Evolutionary conservation across 75 land plant genomes (phyloP), one percentile per base, ranked within the genome.

Genomic region (Cupressus sempervirens): DNA sequence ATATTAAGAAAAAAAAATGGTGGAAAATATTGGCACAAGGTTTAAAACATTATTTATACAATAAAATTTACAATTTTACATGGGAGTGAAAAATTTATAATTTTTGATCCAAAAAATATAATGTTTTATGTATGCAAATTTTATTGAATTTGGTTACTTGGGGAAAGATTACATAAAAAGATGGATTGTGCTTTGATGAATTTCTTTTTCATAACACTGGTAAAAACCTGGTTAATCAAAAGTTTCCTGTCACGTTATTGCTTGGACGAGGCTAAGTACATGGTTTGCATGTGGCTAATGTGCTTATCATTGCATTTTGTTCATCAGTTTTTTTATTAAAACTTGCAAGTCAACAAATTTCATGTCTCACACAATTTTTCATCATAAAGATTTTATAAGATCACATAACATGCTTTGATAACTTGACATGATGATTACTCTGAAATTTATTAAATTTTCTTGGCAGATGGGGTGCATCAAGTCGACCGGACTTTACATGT

Each of bases 381-480:
- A 79, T 65, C 34, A 67, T 26, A 79, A 16, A 10, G 18, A n/a
- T 10, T 52, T 30, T 65, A 8, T 68, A 20, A 68, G 4, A 34
- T 26, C 83, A 58, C 20, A 83, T 65, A 3, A 83, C 84, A 83
- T 67, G 84, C 82, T 18, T 2, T 53, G 46, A 45, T 45, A 45
- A 43, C 32, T 36, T n/a, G 81, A 79, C 41, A 26, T 79, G n/a
- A 79, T 45, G 46, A 79, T 43, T 10, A 26, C 30, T 79, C 45
- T 26, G 50, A 9, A 79, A 29, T 53, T 20, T 50, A 3, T 35
- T 56, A 46, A 13, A 36, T 87, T 54, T 40, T 87, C 35, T 52
- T 86, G 89, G 73, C 92, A 97, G 99, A 40, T 98, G 99, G 97
- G 99, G 99, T 76, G 99, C 97, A 74, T 98, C 99, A 68, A 98